Evolutionary conservation across 78 protist species (phyloP).

Genomic region (Emiliania huxleyi): DNA sequence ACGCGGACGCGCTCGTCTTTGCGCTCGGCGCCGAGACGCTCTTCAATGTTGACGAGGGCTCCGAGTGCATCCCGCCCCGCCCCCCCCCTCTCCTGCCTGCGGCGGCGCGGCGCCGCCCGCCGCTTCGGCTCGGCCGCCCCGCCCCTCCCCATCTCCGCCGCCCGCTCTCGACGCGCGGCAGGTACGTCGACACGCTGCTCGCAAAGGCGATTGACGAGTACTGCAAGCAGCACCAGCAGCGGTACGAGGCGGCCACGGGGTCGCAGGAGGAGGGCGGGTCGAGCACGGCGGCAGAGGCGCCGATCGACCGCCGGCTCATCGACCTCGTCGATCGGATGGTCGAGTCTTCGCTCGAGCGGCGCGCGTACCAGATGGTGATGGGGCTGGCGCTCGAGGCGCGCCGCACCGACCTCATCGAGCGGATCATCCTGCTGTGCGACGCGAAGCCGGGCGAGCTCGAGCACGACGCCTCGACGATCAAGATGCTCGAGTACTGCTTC

Average conservation of each 20-base stretch:
- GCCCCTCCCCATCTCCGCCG: conserved; percentile 62
- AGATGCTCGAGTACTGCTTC: conserved; percentile 62
- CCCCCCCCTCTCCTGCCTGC: too few species aligned
- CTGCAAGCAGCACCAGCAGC: conserved; percentile 40
- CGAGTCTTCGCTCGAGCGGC: conserved; percentile 21
- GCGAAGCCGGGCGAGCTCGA: not conserved
- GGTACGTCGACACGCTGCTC: not conserved
- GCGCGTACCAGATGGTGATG: conserved; percentile 76
- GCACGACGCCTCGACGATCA: not conserved
- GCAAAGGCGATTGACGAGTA: conserved; percentile 78
- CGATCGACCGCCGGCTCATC: conserved; percentile 69
- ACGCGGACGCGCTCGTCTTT: too few species aligned
- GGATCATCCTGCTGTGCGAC: conserved; percentile 40
- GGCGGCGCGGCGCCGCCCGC: conserved; percentile 72
- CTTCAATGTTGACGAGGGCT: too few species aligned
- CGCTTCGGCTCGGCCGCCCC: conserved; percentile 74
- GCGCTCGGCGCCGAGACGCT: too few species aligned
- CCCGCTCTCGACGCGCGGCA: not conserved
- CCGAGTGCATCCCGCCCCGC: too few species aligned
- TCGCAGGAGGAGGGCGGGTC: too few species aligned
- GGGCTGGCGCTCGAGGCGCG: conserved; percentile 92
- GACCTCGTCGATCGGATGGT: conserved; percentile 79
- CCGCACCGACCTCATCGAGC: conserved; percentile 88
- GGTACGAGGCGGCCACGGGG: not conserved
- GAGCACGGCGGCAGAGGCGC: not conserved